phyloP scores from a whole-genome alignment of 345 rosid species.

The Aegle marmelos region DNA sequence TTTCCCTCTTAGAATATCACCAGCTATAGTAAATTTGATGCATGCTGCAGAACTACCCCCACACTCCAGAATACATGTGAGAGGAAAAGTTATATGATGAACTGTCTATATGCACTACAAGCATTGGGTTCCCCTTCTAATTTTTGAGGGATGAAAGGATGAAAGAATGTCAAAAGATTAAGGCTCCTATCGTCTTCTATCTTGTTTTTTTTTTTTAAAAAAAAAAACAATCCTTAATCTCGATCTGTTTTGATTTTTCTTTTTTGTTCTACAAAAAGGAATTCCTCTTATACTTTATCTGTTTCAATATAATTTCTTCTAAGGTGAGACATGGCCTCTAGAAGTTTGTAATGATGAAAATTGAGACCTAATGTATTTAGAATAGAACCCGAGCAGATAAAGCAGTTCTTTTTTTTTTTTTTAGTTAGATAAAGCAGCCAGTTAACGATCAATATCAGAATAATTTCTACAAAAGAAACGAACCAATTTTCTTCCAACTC shows the following conservation, averaged over 20 bases:
- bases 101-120: background rate
- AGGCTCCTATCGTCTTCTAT: background rate
- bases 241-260: background rate
- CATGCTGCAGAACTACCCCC: background rate
- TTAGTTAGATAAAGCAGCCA: background rate
- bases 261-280: background rate
- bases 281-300: background rate
- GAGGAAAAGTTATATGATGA: background rate
- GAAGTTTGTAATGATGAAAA: background rate
- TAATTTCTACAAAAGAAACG: slow-evolving; percentile 15
- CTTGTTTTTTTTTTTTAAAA: too few species aligned
- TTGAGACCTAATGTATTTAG: background rate
- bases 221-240: background rate
- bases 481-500: slow-evolving; percentile 92
- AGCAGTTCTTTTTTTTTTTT: background rate
- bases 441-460: background rate
- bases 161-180: background rate
- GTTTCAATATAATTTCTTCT: background rate
- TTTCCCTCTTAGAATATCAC: background rate
- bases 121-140: background rate
- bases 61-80: background rate
- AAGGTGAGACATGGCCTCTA: background rate
- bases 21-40: background rate
- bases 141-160: background rate
- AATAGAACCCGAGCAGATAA: background rate